Evolutionary conservation across 768 basidiomycete species (phyloP).

Genomic region (Candolleomyces efflorescens): DNA sequence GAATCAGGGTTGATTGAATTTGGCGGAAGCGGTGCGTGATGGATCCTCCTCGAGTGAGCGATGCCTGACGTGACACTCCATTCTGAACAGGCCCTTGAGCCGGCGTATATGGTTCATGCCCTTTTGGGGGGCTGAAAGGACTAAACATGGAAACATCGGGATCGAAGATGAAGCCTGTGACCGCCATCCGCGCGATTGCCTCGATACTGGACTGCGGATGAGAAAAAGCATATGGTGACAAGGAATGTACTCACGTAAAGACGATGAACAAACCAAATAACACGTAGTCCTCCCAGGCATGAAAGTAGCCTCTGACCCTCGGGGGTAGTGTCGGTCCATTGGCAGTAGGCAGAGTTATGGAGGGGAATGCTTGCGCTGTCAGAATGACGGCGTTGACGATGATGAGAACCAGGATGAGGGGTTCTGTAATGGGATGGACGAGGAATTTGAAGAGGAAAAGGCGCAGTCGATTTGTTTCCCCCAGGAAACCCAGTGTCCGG

Average conservation of each 20-base stretch:
- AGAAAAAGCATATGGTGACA: constrained; percentile 6
- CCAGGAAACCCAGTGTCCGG: constrained; percentile 72
- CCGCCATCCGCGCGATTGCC: constrained; percentile 81
- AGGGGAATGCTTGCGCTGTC: constrained; percentile 70
- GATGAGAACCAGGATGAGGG: constrained; percentile 76
- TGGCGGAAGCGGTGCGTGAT: constrained; percentile 41
- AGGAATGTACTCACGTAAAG: constrained; percentile 67
- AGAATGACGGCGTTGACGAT: constrained; percentile 79
- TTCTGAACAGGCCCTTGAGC: constrained; percentile 20
- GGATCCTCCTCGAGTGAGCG: constrained; percentile 41
- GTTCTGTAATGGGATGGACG: constrained; percentile 79
- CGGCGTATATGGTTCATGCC: constrained; percentile 25
- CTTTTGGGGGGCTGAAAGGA: constrained; percentile 36
- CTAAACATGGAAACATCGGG: constrained; percentile 61
- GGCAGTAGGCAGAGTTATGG: constrained; percentile 50
- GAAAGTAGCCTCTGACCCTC: constrained; percentile 68
- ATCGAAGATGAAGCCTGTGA: constrained; percentile 85
- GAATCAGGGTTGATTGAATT: constrained; percentile 43
- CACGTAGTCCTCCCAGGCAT: constrained; percentile 82
- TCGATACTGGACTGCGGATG: constrained; percentile 56
- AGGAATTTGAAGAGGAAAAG: constrained; percentile 63
- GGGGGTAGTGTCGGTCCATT: constrained; percentile 37
- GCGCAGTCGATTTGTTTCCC: constrained; percentile 62
- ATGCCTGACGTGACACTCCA: constrained; percentile 27
- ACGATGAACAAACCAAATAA: constrained; percentile 80